These are phyloP conservation scores for Samsoniella hepiali DNA, from an alignment of 2,329 filamentous ascomycete genomes.

Conservation along the genomic window DNA sequence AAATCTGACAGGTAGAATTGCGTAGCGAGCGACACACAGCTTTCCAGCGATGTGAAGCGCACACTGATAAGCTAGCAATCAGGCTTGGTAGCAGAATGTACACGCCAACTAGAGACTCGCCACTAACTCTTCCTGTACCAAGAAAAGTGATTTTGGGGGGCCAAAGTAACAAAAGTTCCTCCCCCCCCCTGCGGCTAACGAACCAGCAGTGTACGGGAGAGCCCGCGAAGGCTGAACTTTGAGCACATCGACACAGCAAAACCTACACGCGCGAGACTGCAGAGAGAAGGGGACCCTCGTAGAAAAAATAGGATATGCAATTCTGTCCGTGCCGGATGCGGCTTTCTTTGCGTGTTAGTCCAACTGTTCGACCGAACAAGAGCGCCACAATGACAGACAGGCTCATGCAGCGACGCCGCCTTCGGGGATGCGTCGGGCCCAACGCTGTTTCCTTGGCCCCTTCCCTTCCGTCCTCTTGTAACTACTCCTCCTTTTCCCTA, in stretches of 20 bases:
- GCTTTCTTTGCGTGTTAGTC: neutral
- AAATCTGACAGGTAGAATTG: neutral
- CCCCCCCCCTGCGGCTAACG: neutral
- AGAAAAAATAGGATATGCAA: no score
- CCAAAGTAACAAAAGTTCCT: neutral
- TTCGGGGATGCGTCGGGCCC: neutral
- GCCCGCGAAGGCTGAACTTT: no score
- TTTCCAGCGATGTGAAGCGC: neutral
- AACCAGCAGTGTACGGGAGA: no score
- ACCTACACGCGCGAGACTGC: no score
- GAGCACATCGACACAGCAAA: neutral
- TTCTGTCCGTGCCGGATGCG: neutral
- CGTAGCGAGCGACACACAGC: neutral
- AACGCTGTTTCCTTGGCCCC: neutral
- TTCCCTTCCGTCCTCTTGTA: neutral
- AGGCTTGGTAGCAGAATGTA: neutral
- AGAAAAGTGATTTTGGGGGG: neutral
- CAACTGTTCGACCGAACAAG: neutral
- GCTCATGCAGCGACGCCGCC: neutral
- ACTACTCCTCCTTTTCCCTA: neutral
- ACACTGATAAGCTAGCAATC: neutral
- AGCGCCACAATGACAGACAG: neutral
- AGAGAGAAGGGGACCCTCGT: no score
- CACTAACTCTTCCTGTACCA: neutral
- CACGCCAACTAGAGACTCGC: neutral